Evolutionary conservation across 495 filamentous ascomycete species (phyloP).

Genomic region (Tuber magnatum): DNA sequence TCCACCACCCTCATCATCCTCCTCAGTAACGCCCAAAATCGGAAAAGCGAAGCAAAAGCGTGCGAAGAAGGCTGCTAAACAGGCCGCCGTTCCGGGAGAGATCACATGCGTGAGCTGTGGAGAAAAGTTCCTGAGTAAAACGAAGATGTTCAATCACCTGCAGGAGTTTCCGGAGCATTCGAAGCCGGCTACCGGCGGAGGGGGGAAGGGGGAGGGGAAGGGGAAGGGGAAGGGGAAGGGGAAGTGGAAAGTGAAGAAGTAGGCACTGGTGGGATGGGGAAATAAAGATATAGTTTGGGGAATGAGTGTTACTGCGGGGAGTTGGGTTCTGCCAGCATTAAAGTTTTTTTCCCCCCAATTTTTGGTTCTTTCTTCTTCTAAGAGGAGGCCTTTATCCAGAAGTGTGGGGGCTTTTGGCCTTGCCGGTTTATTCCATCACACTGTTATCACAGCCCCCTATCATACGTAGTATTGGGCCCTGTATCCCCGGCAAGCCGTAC

Average conservation of each 20-base stretch:
- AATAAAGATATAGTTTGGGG: neutral
- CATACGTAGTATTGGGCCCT: neutral
- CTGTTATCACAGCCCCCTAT: neutral
- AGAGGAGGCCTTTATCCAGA: neutral
- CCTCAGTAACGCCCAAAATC: slow-evolving; percentile 45
- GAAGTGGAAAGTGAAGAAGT: slow-evolving; percentile 6
- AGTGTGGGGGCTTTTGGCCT: neutral
- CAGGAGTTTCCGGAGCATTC: slow-evolving; percentile 55
- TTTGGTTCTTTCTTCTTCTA: neutral
- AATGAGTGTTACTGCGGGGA: neutral
- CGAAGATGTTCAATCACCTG: slow-evolving; percentile 66
- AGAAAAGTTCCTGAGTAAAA: slow-evolving; percentile 57
- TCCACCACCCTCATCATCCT: slow-evolving; percentile 16
- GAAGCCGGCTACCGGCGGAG: slow-evolving; percentile 44
- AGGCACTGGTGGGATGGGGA: neutral
- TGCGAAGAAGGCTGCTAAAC: slow-evolving; percentile 67
- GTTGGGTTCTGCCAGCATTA: neutral
- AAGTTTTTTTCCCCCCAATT: neutral
- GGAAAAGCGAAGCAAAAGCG: slow-evolving; percentile 87
- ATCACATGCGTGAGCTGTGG: slow-evolving; percentile 56
- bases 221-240: slow-evolving; percentile 27
- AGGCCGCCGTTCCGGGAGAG: slow-evolving; percentile 45
- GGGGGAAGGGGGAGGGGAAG: slow-evolving; percentile 43
- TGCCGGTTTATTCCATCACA: neutral
- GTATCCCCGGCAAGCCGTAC: neutral